phyloP scores from a whole-genome alignment of 495 filamentous ascomycete species.

The Delitschia confertaspora region DNA sequence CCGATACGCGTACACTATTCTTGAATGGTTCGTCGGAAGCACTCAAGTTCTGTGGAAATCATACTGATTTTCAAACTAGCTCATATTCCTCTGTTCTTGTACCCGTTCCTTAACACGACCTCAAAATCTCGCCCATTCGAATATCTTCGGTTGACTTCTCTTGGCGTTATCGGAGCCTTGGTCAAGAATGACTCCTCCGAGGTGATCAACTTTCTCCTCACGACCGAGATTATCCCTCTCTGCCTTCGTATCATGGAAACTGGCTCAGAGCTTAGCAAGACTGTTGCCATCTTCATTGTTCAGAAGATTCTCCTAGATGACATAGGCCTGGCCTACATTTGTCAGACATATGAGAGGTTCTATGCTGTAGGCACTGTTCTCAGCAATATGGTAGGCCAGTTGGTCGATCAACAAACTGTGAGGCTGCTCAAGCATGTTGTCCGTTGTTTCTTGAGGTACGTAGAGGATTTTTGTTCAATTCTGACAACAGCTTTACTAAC shows the following conservation, averaged over 20 bases:
- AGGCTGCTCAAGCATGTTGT: constrained; percentile 96
- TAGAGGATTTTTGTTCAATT: constrained; percentile 15
- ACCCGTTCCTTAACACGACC: constrained; percentile 97
- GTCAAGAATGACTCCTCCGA: constrained; percentile 99
- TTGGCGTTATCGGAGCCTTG: constrained; percentile 95
- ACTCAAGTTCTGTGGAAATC: too few relatives aligned
- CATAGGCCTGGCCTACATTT: constrained; percentile 96
- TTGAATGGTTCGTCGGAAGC: constrained; percentile 82
- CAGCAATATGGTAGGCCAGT: constrained; percentile 95
- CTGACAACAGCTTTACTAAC: constrained; percentile 9
- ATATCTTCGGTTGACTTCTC: constrained; percentile 90
- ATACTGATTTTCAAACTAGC: too few relatives aligned
- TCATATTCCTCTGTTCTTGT: constrained; percentile 97
- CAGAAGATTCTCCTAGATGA: constrained; percentile 98
- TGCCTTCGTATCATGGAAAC: constrained; percentile 99
- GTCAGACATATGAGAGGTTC: constrained; percentile 98
- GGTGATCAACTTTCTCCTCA: constrained; percentile 97
- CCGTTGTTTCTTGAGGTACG: constrained; percentile 87
- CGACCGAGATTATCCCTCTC: constrained; percentile 96
- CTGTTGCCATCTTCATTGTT: constrained; percentile 99
- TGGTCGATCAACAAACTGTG: constrained; percentile 96
- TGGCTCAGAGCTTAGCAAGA: constrained; percentile 96
- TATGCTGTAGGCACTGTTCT: constrained; percentile 96
- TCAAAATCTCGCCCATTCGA: constrained; percentile 98
- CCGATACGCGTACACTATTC: constrained; percentile 88